Evolutionary conservation across 306 rosid species (phyloP).

Genomic region (Cicer judaicum): DNA sequence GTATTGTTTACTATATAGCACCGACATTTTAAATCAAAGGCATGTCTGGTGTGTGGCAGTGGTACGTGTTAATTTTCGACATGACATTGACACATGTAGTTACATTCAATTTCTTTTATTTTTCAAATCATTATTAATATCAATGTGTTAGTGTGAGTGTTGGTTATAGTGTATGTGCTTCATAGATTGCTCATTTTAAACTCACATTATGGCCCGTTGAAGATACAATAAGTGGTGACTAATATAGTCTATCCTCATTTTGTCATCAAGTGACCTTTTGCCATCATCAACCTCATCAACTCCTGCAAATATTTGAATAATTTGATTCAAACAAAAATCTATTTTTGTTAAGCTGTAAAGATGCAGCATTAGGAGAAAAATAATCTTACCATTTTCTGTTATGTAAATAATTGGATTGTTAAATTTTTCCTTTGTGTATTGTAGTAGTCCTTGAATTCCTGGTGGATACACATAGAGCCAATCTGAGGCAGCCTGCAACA

Average conservation of each 20-base stretch:
- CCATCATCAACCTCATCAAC: slow-evolving; percentile 62
- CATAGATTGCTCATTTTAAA: slow-evolving; percentile 15
- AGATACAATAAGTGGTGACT: slow-evolving; percentile 52
- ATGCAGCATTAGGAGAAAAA: slow-evolving; percentile 10
- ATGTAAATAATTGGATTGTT: slow-evolving; percentile 62
- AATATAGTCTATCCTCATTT: slow-evolving; percentile 53
- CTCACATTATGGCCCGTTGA: slow-evolving; percentile 61
- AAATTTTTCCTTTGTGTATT: slow-evolving; percentile 56
- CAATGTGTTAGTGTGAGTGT: too few species aligned
- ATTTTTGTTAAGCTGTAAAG: not conserved
- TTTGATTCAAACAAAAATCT: slow-evolving; percentile 1
- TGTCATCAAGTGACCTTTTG: slow-evolving; percentile 51
- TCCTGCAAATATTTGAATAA: slow-evolving; percentile 50
- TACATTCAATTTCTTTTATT: too few species aligned
- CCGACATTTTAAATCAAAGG: too few species aligned
- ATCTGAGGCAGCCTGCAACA: slow-evolving; percentile 53
- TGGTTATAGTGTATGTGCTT: too few species aligned
- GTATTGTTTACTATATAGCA: too few species aligned
- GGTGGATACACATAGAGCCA: slow-evolving; percentile 66
- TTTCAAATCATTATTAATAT: too few species aligned
- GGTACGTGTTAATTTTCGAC: too few species aligned
- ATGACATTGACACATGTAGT: too few species aligned
- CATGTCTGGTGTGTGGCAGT: too few species aligned
- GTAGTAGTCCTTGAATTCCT: slow-evolving; percentile 55
- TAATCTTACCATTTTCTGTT: slow-evolving; percentile 68